Conservation (phyloP, 2,329 filamentous ascomycete genomes). For the Phialophora expanda region DNA sequence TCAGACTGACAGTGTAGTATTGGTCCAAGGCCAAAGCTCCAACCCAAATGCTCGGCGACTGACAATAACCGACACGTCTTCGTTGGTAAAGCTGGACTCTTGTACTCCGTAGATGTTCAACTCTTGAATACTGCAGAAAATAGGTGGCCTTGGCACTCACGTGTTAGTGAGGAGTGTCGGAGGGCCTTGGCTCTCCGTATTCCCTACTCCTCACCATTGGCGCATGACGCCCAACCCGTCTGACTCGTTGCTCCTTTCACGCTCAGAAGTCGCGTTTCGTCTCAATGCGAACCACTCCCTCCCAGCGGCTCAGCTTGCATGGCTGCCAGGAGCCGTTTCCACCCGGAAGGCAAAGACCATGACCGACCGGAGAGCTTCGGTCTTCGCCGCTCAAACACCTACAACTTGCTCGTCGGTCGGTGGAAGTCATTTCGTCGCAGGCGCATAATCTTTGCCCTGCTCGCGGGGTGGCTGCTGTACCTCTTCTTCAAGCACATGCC, state of each 20-base stretch:
- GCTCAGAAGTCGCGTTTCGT: constrained; percentile 8
- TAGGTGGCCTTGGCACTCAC: too few species aligned
- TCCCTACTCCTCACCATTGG: neutral
- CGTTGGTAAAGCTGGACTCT: too few species aligned
- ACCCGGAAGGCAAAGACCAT: constrained; percentile 23
- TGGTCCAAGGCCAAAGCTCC: too few species aligned
- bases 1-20: too few species aligned
- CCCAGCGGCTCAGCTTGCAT: constrained; percentile 25
- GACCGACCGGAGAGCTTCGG: constrained; percentile 32
- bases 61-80: too few species aligned
- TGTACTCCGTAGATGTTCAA: too few species aligned
- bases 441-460: constrained; percentile 56
- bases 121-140: too few species aligned
- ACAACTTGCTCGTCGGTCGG: constrained; percentile 29
- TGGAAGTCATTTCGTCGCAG: constrained; percentile 50
- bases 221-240: neutral
- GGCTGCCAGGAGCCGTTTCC: constrained; percentile 36
- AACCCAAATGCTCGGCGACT: too few species aligned
- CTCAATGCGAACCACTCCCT: constrained; percentile 11
- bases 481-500: constrained; percentile 70
- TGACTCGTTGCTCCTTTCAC: neutral
- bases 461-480: constrained; percentile 62
- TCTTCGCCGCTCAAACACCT: constrained; percentile 15
- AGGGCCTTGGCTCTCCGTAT: neutral
- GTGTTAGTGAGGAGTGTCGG: too few species aligned